phyloP scores from a whole-genome alignment of 2,329 filamentous ascomycete genomes.

The Ophiocordyceps sinensis region DNA sequence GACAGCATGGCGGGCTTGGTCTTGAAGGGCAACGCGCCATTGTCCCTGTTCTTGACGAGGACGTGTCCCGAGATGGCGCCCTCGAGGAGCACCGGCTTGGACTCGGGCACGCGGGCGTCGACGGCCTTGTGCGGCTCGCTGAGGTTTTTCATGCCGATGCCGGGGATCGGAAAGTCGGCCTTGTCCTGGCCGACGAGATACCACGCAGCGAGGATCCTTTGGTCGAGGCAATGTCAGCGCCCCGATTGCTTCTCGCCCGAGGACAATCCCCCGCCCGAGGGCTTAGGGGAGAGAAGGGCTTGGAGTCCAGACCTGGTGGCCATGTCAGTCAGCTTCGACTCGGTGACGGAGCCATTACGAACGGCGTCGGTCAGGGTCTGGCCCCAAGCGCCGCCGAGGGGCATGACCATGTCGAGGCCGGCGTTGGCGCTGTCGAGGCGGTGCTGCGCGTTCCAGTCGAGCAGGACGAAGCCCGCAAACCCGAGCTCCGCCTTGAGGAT shows the following conservation, averaged over 20 bases:
- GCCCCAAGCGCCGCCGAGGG: conserved; percentile 40
- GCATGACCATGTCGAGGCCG: conserved; percentile 60
- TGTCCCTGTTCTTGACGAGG: conserved; percentile 56
- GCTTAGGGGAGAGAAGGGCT: too few species aligned
- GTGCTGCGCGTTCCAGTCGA: conserved; percentile 57
- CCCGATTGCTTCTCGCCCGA: too few species aligned
- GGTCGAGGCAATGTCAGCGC: too few species aligned
- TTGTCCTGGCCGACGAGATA: conserved; percentile 40
- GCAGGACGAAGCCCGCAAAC: conserved; percentile 55
- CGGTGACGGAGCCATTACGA: conserved; percentile 59
- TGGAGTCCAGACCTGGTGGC: conserved; percentile 37
- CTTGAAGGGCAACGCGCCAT: conserved; percentile 45
- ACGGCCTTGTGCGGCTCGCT: conserved; percentile 26
- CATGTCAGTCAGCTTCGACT: conserved; percentile 65
- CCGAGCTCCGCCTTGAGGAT: conserved; percentile 48
- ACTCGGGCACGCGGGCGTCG: conserved; percentile 33
- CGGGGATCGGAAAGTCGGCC: conserved; percentile 27
- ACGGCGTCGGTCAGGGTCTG: conserved; percentile 59
- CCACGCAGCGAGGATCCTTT: conserved; percentile 46
- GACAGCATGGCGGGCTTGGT: conserved; percentile 40
- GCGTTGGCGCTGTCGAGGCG: conserved; percentile 37
- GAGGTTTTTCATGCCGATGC: conserved; percentile 47
- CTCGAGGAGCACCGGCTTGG: conserved; percentile 28
- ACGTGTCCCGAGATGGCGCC: conserved; percentile 52
- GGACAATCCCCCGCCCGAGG: too few species aligned